Evolutionary conservation across 2,329 filamentous ascomycete genomes (phyloP), one percentile per base, ranked within the genome.

Genomic region (Penicillium sp.): DNA sequence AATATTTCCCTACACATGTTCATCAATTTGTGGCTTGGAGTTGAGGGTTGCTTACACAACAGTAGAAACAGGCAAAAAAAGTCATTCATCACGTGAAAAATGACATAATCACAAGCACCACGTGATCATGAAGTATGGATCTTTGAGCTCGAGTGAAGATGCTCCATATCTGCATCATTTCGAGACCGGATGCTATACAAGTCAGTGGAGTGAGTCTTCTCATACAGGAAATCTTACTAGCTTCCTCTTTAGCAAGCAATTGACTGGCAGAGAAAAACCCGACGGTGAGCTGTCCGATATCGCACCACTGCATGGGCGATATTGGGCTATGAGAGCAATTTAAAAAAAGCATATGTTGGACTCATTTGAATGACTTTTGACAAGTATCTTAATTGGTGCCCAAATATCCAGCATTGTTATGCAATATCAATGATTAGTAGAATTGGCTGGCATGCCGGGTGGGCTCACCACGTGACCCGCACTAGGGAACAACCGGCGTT

Each of bases 401-500:
- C 39, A 13, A 42, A 14, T 42, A 14, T 42, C 37, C 11, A 21
- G 4, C 19, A 42, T 42, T 14, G 22, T 22, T 22, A 22, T 47
- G 21, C 31, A 35, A 43, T 29, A 51, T 42, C 31, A 49, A 49
- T 22, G 37, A 24, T 37, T 31, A 37, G 31, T 33, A 24, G 33
- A 33, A 19, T 49, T 24, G 26, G 19, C 48, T 50, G 48, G 33
- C 10, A 50, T 50, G 48, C 48, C 48, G 48, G 48, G 48, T 50
- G 48, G 48, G n/a, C 24, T 39, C 31, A 50, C 50, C 71, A 73
- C 71, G 71, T 73, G 71, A 72, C 56, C 47, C 49, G 57, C 69
- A 67, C 71, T 73, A 73, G 71, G 71, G 70, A 73, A 73, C 70
- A 73, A 73, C 71, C 71, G 71, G 71, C 69, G 64, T 66, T 68